Evolutionary conservation across 345 rosid genomes (phyloP), one percentile per base, ranked within the genome.

Genomic region (Rubroshorea leprosula): DNA sequence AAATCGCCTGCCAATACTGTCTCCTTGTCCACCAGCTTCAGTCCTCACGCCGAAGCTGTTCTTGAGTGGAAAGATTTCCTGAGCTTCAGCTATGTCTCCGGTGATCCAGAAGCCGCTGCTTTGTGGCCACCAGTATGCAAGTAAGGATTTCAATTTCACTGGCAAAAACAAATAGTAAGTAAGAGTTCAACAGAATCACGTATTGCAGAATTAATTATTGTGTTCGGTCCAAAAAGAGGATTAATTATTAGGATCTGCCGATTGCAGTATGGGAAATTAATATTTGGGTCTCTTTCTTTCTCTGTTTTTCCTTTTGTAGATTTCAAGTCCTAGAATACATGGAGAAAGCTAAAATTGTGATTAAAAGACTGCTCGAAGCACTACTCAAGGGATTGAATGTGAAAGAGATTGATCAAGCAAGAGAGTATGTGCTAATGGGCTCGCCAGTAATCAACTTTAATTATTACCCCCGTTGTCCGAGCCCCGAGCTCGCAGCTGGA

Each of bases 401-500:
- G 54, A 59, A 19, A 16, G 62, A 68, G 9, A 60, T 65, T 4
- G 62, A 65, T 26, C 26, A 49, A 6, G 58, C 20, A 1, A 56
- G 22, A n/a, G 61, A 57, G 57, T 9, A 49, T 51, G 12, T 57
- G 2, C 31, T 63, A 10, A 55, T 63, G 64, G 70, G 43, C 48
- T 29, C 52, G 0, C 46, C 39, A 14, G 41, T 25, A 16, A 20
- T 74, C 6, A 29, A 53, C 63, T 4, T 67, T 0, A 70, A 46
- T 20, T 70, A 70, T 54, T 70, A 67, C 44, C 67, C 75, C 0
- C 50, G 8, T 16, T 74, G 72, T 41, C 70, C 72, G 13, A 60
- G 66, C 43, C 72, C 75, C 11, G 65, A 67, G 16, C 60, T 69
- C n/a, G 53, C 69, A 0, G 57, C 56, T 2, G 72, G 68, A 41